phyloP scores from a whole-genome alignment of 2,329 filamentous ascomycete species.

The Colletotrichum destructivum region DNA sequence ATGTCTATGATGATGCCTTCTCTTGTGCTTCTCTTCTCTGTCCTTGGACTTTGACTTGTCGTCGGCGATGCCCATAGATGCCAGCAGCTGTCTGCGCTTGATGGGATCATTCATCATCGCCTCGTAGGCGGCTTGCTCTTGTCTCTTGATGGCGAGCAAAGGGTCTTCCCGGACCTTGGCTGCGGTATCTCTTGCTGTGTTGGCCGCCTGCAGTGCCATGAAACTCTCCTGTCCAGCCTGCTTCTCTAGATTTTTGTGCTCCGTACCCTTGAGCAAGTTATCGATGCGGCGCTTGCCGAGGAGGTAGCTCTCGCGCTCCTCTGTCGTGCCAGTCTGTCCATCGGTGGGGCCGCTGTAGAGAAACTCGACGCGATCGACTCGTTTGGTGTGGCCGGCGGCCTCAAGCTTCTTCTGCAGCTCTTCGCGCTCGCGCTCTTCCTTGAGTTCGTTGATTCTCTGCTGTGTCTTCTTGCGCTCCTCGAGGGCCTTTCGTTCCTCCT shows the following conservation, averaged over 20 bases:
- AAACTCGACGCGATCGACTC: conserved; percentile 91
- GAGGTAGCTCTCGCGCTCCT: conserved; percentile 95
- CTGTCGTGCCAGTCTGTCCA: conserved; percentile 81
- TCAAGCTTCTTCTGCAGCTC: conserved; percentile 93
- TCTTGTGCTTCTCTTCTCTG: conserved; percentile 61
- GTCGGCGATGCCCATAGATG: conserved; percentile 71
- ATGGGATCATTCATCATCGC: conserved; percentile 85
- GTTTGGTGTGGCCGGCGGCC: conserved; percentile 85
- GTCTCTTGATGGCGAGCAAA: conserved; percentile 91
- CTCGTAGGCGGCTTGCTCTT: conserved; percentile 87
- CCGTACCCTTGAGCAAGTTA: conserved; percentile 82
- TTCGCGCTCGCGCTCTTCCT: conserved; percentile 92
- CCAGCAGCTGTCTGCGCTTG: conserved; percentile 77
- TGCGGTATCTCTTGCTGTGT: conserved; percentile 83
- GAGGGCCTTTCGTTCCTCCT: conserved; percentile 91
- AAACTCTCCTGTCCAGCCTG: conserved; percentile 72
- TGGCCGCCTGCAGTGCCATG: conserved; percentile 77
- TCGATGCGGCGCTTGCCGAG: conserved; percentile 95
- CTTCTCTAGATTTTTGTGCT: conserved; percentile 87
- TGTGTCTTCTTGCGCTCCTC: conserved; percentile 96
- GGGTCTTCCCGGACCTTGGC: conserved; percentile 93
- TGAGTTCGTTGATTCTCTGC: conserved; percentile 91
- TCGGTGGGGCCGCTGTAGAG: conserved; percentile 94
- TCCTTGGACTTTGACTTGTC: conserved; percentile 55
- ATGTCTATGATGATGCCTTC: conserved; percentile 57